Evolutionary conservation across 805 yeast genomes (phyloP).

Genomic region (Starmerella etchellsii): DNA sequence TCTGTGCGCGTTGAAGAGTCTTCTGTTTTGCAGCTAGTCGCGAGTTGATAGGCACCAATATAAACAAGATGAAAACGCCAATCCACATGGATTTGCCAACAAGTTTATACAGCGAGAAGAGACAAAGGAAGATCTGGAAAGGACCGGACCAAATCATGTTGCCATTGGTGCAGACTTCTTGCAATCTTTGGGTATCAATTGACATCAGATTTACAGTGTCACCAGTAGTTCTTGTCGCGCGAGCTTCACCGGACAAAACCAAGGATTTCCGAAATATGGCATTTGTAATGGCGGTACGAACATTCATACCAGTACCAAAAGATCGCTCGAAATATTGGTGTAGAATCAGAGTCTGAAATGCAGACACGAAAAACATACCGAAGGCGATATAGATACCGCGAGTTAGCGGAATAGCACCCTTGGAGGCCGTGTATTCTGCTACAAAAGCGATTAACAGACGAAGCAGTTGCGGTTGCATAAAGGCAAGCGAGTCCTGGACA

Average conservation of each 20-base stretch:
- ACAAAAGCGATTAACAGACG: slow-evolving; percentile 51
- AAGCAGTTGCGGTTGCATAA: slow-evolving; percentile 76
- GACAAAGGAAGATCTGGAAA: slow-evolving; percentile 67
- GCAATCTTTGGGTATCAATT: slow-evolving; percentile 81
- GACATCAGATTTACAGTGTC: slow-evolving; percentile 92
- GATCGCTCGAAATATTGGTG: slow-evolving; percentile 51
- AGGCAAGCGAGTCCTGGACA: slow-evolving; percentile 65
- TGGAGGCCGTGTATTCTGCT: slow-evolving; percentile 30
- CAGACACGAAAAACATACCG: slow-evolving; percentile 48
- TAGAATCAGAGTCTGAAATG: slow-evolving; percentile 46
- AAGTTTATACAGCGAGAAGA: slow-evolving; percentile 54
- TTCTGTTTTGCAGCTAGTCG: slow-evolving; percentile 46
- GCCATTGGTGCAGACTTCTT: slow-evolving; percentile 66
- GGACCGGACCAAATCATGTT: slow-evolving; percentile 89
- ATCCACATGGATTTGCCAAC: slow-evolving; percentile 91
- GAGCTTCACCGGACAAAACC: slow-evolving; percentile 51
- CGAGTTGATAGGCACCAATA: slow-evolving; percentile 73
- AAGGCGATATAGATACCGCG: slow-evolving; percentile 52
- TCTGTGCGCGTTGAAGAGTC: slow-evolving; percentile 64
- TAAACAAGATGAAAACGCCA: slow-evolving; percentile 62
- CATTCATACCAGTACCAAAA: slow-evolving; percentile 47
- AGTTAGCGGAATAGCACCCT: slow-evolving; percentile 30
- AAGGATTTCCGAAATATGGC: slow-evolving; percentile 60
- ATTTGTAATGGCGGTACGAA: slow-evolving; percentile 47
- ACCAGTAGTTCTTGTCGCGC: slow-evolving; percentile 62